These are phyloP conservation scores for Euryodendron excelsum DNA, from an alignment of 148 eudicot species.

Conservation along the genomic window DNA sequence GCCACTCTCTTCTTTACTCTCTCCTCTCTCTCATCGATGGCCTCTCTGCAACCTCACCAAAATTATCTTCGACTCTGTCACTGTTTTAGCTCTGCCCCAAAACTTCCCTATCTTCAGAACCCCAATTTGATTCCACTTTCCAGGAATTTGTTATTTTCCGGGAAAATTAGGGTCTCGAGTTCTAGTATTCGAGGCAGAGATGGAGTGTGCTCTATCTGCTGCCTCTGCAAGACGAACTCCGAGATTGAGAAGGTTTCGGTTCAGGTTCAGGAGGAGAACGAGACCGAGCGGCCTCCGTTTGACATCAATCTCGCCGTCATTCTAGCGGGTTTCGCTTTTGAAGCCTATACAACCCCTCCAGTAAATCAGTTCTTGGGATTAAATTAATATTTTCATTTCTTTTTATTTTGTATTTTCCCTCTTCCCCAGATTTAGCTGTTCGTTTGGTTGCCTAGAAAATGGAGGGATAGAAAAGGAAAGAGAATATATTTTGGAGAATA, in stretches of 20 bases:
- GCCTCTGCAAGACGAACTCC: slow-evolving; percentile 27
- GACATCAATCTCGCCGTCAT: slow-evolving; percentile 89
- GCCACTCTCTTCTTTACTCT: slow-evolving; percentile 9
- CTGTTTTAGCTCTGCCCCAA: slow-evolving; percentile 12
- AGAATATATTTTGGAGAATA: no score
- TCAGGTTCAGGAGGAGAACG: slow-evolving; percentile 20
- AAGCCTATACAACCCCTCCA: slow-evolving; percentile 79
- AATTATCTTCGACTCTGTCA: slow-evolving; percentile 6
- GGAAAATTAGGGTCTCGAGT: slow-evolving; percentile 30
- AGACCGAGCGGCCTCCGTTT: slow-evolving; percentile 51
- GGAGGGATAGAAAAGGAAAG: background rate
- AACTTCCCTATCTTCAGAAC: slow-evolving; percentile 18
- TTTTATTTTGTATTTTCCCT: background rate
- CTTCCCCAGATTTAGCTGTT: background rate
- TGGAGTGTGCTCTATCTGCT: slow-evolving; percentile 23
- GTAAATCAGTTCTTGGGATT: slow-evolving; percentile 27
- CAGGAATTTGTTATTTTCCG: slow-evolving; percentile 22
- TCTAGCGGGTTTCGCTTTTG: slow-evolving; percentile 98
- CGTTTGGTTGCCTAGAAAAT: background rate
- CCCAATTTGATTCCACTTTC: slow-evolving; percentile 20
- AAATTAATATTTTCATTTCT: background rate
- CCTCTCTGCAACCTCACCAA: slow-evolving; percentile 28
- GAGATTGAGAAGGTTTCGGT: slow-evolving; percentile 27
- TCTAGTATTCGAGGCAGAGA: slow-evolving; percentile 13
- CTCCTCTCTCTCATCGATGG: slow-evolving; percentile 29